These are phyloP conservation scores for Cyclotella baltica DNA, from an alignment of 108 stramenopile genomes.

Conservation along the genomic window DNA sequence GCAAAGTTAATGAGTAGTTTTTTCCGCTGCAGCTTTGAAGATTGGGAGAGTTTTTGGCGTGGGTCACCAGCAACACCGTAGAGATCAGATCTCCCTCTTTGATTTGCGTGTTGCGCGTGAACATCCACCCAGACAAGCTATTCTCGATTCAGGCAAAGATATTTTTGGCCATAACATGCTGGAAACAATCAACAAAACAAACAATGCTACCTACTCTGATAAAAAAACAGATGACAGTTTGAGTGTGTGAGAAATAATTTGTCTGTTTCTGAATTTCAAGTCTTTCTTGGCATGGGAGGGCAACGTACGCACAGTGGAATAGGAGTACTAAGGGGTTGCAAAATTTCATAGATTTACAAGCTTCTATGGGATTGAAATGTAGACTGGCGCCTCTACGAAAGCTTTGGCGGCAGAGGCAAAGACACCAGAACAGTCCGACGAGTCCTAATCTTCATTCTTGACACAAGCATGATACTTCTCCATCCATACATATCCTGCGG, in stretches of 20 bases:
- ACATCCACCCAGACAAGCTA: constrained; percentile 84
- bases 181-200: constrained; percentile 27
- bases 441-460: too few relatives aligned
- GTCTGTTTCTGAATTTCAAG: constrained; percentile 52
- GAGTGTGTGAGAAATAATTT: background rate
- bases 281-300: constrained; percentile 72
- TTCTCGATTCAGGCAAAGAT: constrained; percentile 72
- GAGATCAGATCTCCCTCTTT: constrained; percentile 54
- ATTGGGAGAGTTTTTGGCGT: constrained; percentile 30
- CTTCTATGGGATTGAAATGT: too few relatives aligned
- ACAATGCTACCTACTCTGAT: background rate
- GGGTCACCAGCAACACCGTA: constrained; percentile 49
- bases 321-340: constrained; percentile 23
- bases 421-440: too few relatives aligned
- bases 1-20: constrained; percentile 2
- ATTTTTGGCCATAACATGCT: constrained; percentile 60
- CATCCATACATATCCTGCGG: too few relatives aligned
- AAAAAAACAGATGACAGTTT: background rate
- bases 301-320: constrained; percentile 57
- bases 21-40: constrained; percentile 33
- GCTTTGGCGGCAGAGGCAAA: too few relatives aligned
- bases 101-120: constrained; percentile 84
- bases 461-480: too few relatives aligned
- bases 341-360: too few relatives aligned
- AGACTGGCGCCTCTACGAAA: too few relatives aligned